Evolutionary conservation across 2,329 filamentous ascomycete species (phyloP).

Genomic region (Colletotrichum caudatum): DNA sequence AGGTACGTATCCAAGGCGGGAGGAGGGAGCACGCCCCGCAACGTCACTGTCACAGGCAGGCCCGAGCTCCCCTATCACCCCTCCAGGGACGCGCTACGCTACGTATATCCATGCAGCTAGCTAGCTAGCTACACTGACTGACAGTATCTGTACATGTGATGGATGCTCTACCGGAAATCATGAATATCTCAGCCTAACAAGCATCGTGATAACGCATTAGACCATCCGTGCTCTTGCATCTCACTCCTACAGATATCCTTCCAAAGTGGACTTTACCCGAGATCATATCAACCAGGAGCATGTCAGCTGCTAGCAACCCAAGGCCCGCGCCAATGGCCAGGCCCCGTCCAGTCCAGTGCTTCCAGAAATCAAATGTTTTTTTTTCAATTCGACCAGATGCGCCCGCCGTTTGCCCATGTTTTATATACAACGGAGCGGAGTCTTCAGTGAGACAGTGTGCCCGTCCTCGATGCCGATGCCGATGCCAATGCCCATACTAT

Average conservation of each 20-base stretch:
- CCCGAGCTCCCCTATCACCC: slow-evolving; percentile 29
- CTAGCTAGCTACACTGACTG: background rate
- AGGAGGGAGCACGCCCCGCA: slow-evolving; percentile 14
- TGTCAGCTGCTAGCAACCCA: too few species aligned
- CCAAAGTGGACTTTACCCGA: too few species aligned
- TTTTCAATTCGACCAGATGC: slow-evolving; percentile 28
- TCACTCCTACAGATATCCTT: background rate
- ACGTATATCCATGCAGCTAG: background rate
- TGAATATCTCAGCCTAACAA: slow-evolving; percentile 7
- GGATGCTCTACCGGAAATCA: background rate
- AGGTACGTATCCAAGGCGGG: background rate
- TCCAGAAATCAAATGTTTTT: background rate
- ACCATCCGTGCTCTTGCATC: background rate
- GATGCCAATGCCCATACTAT: slow-evolving; percentile 33
- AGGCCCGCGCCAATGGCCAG: too few species aligned
- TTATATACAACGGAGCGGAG: slow-evolving; percentile 39
- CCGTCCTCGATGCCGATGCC: slow-evolving; percentile 33
- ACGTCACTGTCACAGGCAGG: slow-evolving; percentile 32
- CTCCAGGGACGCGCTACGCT: slow-evolving; percentile 4
- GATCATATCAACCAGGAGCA: background rate
- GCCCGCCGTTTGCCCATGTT: slow-evolving; percentile 29
- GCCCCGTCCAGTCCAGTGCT: background rate
- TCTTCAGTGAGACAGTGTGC: slow-evolving; percentile 37
- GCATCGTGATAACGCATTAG: background rate
- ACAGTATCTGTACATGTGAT: slow-evolving; percentile 16